phyloP scores from a whole-genome alignment of 768 basidiomycete species.

The Leccinum incarnatum region DNA sequence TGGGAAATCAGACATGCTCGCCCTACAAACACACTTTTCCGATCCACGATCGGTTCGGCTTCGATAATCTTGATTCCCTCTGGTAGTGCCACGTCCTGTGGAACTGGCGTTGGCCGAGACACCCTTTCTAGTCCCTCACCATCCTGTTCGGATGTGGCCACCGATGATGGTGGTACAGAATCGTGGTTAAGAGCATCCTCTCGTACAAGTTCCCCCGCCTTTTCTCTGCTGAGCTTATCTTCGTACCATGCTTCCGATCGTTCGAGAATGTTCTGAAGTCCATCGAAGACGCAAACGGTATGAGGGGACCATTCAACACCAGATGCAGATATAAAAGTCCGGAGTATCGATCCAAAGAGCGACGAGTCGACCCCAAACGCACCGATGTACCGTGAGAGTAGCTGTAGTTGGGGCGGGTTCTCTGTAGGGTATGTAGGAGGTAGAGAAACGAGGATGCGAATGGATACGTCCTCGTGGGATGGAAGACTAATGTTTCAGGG shows the following conservation, averaged over 20 bases:
- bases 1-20: conserved; percentile 78
- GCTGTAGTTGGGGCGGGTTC: conserved; percentile 77
- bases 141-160: conserved; percentile 2
- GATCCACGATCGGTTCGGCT: conserved; percentile 79
- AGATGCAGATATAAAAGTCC: conserved; percentile 74
- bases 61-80: conserved; percentile 64
- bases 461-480: conserved; percentile 48
- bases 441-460: conserved; percentile 58
- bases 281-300: conserved; percentile 83
- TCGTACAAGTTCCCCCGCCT: conserved; percentile 51
- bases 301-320: conserved; percentile 78
- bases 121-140: conserved; percentile 1
- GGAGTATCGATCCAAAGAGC: conserved; percentile 74
- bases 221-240: conserved; percentile 56
- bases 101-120: background rate
- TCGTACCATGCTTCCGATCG: conserved; percentile 68
- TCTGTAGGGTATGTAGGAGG: conserved; percentile 60
- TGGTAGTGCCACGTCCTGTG: conserved; percentile 38
- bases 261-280: conserved; percentile 73
- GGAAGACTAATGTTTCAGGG: conserved; percentile 42
- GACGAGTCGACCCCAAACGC: conserved; percentile 69
- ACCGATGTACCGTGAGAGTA: conserved; percentile 81
- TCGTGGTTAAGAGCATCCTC: conserved; percentile 44
- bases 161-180: conserved; percentile 7
- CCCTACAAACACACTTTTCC: conserved; percentile 84